Evolutionary conservation across 768 basidiomycete species (phyloP).

Genomic region (Leccinum fibrillosum): DNA sequence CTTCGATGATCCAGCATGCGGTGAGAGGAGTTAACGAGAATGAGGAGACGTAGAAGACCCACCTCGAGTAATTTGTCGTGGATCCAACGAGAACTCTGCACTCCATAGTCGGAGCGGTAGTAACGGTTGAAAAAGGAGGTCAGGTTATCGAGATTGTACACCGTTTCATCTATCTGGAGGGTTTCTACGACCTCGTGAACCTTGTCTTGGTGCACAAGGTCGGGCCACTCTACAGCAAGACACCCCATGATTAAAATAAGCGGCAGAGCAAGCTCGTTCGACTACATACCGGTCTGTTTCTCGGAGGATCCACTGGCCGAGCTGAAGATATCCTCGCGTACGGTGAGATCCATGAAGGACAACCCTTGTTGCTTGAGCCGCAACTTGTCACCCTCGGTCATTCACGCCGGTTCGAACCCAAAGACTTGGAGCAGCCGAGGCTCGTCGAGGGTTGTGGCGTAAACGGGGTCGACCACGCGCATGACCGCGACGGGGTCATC

Average conservation of each 20-base stretch:
- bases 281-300: neutral
- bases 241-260: neutral
- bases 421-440: slow-evolving; percentile 16
- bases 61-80: slow-evolving; percentile 20
- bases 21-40: neutral
- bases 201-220: slow-evolving; percentile 12
- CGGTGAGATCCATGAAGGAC: slow-evolving; percentile 14
- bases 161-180: slow-evolving; percentile 28
- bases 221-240: slow-evolving; percentile 13
- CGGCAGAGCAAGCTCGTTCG: neutral
- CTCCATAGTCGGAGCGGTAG: slow-evolving; percentile 33
- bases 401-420: slow-evolving; percentile 11
- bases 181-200: slow-evolving; percentile 1
- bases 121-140: slow-evolving; percentile 38
- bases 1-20: slow-evolving; percentile 7
- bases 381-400: slow-evolving; percentile 21
- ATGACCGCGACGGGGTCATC: slow-evolving; percentile 19
- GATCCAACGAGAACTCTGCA: slow-evolving; percentile 39
- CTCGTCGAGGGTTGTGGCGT: slow-evolving; percentile 16
- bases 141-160: slow-evolving; percentile 32
- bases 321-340: neutral
- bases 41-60: neutral
- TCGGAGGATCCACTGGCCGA: neutral
- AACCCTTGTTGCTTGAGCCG: slow-evolving; percentile 9
- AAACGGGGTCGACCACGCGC: slow-evolving; percentile 13